Evolutionary conservation across 73 alveolate species (phyloP).

Genomic region (Tetrahymena borealis): DNA sequence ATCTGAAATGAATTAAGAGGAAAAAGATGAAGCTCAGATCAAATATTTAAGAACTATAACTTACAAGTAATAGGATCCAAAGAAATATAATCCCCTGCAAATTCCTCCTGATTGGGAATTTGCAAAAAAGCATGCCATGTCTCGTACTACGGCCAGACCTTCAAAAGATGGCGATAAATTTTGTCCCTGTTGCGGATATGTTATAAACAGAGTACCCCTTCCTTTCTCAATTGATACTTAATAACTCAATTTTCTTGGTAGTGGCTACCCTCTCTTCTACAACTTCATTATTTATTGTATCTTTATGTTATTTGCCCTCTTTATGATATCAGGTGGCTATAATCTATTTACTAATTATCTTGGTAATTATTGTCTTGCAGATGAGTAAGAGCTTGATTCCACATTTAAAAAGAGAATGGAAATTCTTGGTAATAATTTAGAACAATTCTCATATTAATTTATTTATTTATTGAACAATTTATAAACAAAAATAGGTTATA

Average conservation of each 20-base stretch:
- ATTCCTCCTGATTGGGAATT: slow-evolving; percentile 42
- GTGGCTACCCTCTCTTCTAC: slow-evolving; percentile 22
- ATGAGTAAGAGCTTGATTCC: not conserved
- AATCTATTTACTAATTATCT: not conserved
- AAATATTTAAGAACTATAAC: not conserved
- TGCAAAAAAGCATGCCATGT: slow-evolving; percentile 26
- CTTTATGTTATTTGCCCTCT: not conserved
- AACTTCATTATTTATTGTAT: slow-evolving; percentile 34
- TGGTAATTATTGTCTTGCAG: not conserved
- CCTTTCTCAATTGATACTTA: slow-evolving; percentile 9
- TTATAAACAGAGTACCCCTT: not conserved
- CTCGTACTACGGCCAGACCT: slow-evolving; percentile 23
- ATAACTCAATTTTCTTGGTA: slow-evolving; percentile 22
- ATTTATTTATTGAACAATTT: not conserved
- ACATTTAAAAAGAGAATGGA: not conserved
- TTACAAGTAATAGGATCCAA: not conserved
- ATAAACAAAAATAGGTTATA: not conserved
- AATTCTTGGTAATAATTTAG: not conserved
- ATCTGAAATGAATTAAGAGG: not conserved
- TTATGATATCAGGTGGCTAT: not conserved
- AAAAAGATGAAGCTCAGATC: not conserved
- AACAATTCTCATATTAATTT: not conserved
- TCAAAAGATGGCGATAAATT: slow-evolving; percentile 9
- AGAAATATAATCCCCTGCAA: slow-evolving; percentile 11
- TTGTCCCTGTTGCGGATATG: slow-evolving; percentile 29